Conservation (phyloP, 2,329 filamentous ascomycete genomes). For the Leptographium flavum region DNA sequence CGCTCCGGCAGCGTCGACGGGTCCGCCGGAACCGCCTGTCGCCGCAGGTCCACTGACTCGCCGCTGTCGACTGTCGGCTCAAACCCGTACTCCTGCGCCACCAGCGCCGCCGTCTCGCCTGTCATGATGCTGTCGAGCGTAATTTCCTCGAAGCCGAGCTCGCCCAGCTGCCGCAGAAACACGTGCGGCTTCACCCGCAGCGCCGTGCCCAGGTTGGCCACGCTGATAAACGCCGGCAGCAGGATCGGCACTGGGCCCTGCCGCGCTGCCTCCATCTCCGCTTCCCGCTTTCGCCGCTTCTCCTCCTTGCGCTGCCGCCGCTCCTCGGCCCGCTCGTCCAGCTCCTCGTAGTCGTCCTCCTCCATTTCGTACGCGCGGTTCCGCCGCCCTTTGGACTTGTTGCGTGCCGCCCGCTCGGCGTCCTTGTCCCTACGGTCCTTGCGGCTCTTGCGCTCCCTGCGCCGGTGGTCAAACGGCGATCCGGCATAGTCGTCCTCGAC, state of each 20-base stretch:
- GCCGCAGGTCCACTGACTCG: conserved; percentile 54
- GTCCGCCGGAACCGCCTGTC: conserved; percentile 56
- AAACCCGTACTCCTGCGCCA: conserved; percentile 85
- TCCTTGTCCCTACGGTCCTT: not conserved
- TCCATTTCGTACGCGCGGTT: conserved; percentile 4
- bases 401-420: not conserved
- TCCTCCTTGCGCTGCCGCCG: conserved; percentile 27
- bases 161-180: conserved; percentile 62
- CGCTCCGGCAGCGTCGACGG: conserved; percentile 53
- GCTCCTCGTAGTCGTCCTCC: conserved; percentile 26
- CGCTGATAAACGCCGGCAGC: conserved; percentile 81
- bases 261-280: conserved; percentile 24
- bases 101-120: conserved; percentile 75
- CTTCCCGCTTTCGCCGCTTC: conserved; percentile 24
- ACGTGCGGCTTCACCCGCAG: conserved; percentile 55
- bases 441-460: not conserved
- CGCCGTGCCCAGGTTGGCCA: conserved; percentile 65
- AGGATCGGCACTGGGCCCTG: conserved; percentile 44
- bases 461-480: not conserved
- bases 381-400: conserved; percentile 1
- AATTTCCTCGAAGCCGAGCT: conserved; percentile 82
- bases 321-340: conserved; percentile 21
- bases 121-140: conserved; percentile 75
- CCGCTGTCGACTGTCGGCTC: conserved; percentile 64
- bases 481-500: not conserved